Evolutionary conservation across 768 basidiomycete genomes (phyloP).

Genomic region (Boletus insuetus): DNA sequence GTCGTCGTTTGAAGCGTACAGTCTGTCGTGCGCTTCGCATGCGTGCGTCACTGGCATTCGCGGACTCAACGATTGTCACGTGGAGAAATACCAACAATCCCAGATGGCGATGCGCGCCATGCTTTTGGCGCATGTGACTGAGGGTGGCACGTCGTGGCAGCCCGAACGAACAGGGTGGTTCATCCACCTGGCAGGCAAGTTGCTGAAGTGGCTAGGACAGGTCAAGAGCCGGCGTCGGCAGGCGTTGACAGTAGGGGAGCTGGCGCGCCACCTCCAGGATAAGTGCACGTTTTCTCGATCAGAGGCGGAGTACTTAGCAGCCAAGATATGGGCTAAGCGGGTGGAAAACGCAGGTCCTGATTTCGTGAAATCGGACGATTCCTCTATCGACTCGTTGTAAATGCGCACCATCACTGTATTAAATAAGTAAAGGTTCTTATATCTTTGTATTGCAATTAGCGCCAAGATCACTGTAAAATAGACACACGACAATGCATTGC

Average conservation of each 20-base stretch:
- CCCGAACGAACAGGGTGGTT: conserved; percentile 25
- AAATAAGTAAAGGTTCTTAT: not conserved
- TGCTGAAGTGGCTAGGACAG: conserved; percentile 21
- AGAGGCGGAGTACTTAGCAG: conserved; percentile 23
- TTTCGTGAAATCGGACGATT: conserved; percentile 23
- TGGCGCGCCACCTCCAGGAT: conserved; percentile 22
- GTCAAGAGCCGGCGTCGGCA: conserved; percentile 8
- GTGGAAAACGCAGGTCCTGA: conserved; percentile 20
- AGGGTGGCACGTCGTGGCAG: conserved; percentile 14
- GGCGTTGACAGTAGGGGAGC: conserved; percentile 16
- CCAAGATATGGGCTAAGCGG: conserved; percentile 24
- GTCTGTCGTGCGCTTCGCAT: conserved; percentile 28
- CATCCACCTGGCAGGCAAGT: conserved; percentile 18
- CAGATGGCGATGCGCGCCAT: conserved; percentile 22
- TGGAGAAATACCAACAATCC: conserved; percentile 34
- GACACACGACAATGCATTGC: not conserved
- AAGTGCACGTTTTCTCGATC: conserved; percentile 21
- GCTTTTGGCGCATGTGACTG: conserved; percentile 20
- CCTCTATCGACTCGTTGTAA: conserved; percentile 10
- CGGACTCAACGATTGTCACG: conserved; percentile 23
- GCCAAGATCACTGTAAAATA: not conserved
- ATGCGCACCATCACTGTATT: not conserved
- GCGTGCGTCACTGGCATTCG: conserved; percentile 39
- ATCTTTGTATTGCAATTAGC: conserved; percentile 5
- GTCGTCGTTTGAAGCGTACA: conserved; percentile 26